These are phyloP conservation scores for Trametes pubescens DNA, from an alignment of 1,284 basidiomycete genomes.

Conservation along the genomic window DNA sequence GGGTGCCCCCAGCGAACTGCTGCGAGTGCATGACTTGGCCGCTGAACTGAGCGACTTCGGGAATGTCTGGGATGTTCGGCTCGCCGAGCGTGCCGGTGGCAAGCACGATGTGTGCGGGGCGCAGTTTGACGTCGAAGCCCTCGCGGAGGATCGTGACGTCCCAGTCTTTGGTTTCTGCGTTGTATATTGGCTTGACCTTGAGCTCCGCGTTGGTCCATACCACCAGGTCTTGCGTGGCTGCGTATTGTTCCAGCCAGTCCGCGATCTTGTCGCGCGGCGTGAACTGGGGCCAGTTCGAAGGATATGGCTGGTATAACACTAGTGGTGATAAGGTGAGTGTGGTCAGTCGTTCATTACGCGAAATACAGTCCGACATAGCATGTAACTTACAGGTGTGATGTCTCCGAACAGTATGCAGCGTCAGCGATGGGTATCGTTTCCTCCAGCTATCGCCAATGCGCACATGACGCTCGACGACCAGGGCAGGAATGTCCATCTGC, in stretches of 20 bases:
- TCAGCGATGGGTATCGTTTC: constrained; percentile 57
- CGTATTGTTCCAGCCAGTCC: constrained; percentile 73
- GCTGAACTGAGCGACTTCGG: constrained; percentile 47
- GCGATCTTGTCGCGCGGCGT: constrained; percentile 53
- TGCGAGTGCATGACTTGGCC: constrained; percentile 55
- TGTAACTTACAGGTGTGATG: constrained; percentile 46
- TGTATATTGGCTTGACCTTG: constrained; percentile 43
- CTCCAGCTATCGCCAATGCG: constrained; percentile 65
- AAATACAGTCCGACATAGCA: neutral
- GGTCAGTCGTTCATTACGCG: neutral
- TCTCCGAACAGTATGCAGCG: constrained; percentile 52
- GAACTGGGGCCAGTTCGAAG: constrained; percentile 41
- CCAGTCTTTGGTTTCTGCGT: constrained; percentile 56
- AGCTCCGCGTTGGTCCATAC: constrained; percentile 67
- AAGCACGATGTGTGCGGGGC: constrained; percentile 65
- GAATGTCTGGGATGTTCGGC: constrained; percentile 53
- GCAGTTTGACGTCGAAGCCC: constrained; percentile 53
- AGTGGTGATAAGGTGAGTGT: neutral
- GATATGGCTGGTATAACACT: constrained; percentile 51
- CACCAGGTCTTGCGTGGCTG: constrained; percentile 64
- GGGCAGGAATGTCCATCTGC: constrained; percentile 55
- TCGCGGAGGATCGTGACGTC: constrained; percentile 54
- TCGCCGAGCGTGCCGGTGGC: constrained; percentile 63
- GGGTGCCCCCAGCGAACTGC: constrained; percentile 47
- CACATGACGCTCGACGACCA: constrained; percentile 57